These are phyloP conservation scores for Zopfia rhizophila DNA, from an alignment of 2,329 filamentous ascomycete genomes.

Conservation along the genomic window DNA sequence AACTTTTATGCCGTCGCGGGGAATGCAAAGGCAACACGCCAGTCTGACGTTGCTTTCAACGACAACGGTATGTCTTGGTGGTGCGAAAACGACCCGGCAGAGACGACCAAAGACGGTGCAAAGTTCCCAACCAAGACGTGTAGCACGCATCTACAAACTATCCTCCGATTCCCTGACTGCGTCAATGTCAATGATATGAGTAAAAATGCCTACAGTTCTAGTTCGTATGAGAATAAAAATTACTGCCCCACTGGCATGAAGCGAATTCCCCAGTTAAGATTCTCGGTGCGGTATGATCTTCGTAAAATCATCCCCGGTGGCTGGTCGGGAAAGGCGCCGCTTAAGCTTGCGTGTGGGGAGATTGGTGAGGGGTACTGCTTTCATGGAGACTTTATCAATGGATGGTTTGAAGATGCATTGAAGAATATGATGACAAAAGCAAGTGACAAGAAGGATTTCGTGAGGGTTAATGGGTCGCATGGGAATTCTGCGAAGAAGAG, in stretches of 20 bases:
- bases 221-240: slow-evolving; percentile 41
- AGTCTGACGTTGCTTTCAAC: slow-evolving; percentile 40
- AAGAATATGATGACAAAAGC: slow-evolving; percentile 55
- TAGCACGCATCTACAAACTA: slow-evolving; percentile 56
- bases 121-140: slow-evolving; percentile 52
- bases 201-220: slow-evolving; percentile 50
- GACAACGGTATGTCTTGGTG: slow-evolving; percentile 36
- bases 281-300: slow-evolving; percentile 60
- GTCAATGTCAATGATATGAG: slow-evolving; percentile 49
- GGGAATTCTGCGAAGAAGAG: slow-evolving; percentile 44
- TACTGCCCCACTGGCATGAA: slow-evolving; percentile 58
- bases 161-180: slow-evolving; percentile 59
- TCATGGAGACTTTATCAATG: slow-evolving; percentile 63
- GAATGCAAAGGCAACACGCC: slow-evolving; percentile 48
- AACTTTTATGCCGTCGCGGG: slow-evolving; percentile 57
- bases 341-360: slow-evolving; percentile 57
- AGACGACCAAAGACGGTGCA: too few relatives aligned
- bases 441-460: slow-evolving; percentile 48
- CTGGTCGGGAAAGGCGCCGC: slow-evolving; percentile 57
- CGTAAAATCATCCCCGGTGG: slow-evolving; percentile 56
- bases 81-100: slow-evolving; percentile 36
- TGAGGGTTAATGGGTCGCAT: slow-evolving; percentile 47
- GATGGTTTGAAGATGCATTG: slow-evolving; percentile 56
- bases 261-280: slow-evolving; percentile 60
- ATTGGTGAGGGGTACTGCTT: slow-evolving; percentile 53